Conservation (phyloP, 192 early-diverging fungal genomes). For the Coemansia javaensis region DNA sequence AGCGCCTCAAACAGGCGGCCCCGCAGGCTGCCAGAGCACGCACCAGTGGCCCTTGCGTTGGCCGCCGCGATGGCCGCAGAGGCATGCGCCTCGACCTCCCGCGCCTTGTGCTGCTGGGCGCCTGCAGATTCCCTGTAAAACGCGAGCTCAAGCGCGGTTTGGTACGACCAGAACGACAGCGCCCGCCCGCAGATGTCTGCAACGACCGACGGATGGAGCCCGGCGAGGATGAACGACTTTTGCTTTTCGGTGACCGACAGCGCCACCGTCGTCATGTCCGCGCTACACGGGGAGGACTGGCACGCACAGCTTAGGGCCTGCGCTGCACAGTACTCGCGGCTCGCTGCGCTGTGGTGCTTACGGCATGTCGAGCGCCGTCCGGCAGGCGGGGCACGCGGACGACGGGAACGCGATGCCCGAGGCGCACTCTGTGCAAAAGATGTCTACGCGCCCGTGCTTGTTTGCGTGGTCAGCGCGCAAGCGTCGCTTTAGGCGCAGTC, state of each 20-base stretch:
- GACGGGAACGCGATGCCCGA: constrained; percentile 47
- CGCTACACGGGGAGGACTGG: constrained; percentile 11
- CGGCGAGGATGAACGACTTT: constrained; percentile 63
- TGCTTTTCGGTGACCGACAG: constrained; percentile 61
- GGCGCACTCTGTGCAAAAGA: constrained; percentile 64
- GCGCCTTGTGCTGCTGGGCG: constrained; percentile 31
- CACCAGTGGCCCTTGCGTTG: too few relatives aligned
- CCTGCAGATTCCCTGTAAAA: constrained; percentile 28
- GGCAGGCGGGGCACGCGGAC: constrained; percentile 61
- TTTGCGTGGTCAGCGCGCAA: too few relatives aligned
- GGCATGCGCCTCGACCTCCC: constrained; percentile 23
- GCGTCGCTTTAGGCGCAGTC: too few relatives aligned
- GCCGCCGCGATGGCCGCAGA: constrained; percentile 6
- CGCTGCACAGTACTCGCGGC: too few relatives aligned
- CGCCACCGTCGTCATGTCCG: constrained; percentile 54
- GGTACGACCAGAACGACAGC: constrained; percentile 64
- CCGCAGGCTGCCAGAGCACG: constrained; percentile 17
- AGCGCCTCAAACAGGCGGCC: background rate
- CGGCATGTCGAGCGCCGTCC: constrained; percentile 50
- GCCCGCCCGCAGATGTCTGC: constrained; percentile 63
- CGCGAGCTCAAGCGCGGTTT: constrained; percentile 56
- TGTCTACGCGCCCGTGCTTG: constrained; percentile 53
- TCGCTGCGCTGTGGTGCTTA: constrained; percentile 19
- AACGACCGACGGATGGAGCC: constrained; percentile 57
- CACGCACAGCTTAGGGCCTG: constrained; percentile 32